Evolutionary conservation across 768 basidiomycete genomes (phyloP), one percentile per base, ranked within the genome.

Genomic region (Suillus occidentalis): DNA sequence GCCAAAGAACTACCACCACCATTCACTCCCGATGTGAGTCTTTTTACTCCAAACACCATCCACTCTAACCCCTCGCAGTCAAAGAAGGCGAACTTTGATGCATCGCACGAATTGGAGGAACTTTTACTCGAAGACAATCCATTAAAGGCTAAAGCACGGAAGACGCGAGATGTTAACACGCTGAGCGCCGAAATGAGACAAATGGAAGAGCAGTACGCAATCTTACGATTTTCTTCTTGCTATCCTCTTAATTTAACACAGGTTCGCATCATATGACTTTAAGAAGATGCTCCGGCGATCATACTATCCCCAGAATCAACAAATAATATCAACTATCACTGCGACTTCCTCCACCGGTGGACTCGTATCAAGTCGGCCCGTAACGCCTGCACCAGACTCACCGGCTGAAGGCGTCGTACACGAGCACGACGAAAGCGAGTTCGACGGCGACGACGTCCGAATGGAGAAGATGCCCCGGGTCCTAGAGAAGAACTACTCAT

Each of bases 51-150:
- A 50, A 55, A 18, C 18, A 9, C 0, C 6, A 58, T 40, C 3
- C 36, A 14, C 40, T 34, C 40, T 34, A 60, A 16, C 37, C n/a
- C n/a, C 60, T 14, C 56, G 14, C 72, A 99, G 96, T 89, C 90
- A n/a, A 99, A 98, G 81, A 97, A 97, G 78, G 95, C 97, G 37
- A 98, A 99, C 77, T 99, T 99, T 73, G 97, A 99, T 74, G 96
- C 97, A 34, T 98, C 97, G 14, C 96, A 99, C 72, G 97, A 99
- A 77, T 80, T 99, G 42, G 97, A 99, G 73, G 97, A 99, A 78
- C 83, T 99, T 25, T 77, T 99, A 13, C 79, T 99, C 20, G 97
- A 99, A 77, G 96, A 98, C 73, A 98, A 99, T 71, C 97, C 97
- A 50, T 82, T 99, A 63, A 98, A 98, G 75, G 96, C 97, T 10